Base-by-base conservation (phyloP, 169 alveolate species). In the Plasmodium billcollinsi region DNA sequence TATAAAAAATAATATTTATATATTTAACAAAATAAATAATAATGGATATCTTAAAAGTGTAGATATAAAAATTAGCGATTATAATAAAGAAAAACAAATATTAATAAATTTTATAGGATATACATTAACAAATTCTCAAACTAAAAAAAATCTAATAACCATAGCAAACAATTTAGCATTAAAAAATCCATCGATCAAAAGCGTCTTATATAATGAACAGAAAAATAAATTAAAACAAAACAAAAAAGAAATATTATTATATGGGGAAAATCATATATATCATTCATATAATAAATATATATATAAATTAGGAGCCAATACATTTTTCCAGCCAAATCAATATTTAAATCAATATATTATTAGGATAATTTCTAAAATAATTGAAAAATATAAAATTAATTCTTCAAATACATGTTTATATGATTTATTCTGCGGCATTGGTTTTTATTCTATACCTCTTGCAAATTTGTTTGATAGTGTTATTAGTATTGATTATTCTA, bases 401-500 rank as follows among this genome's bases (percentile, higher is more conserved):
- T 65, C 86, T 15, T 39, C 52, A 14, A 21, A 18, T 14, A 49
- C 86, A 12, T 86, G 58, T 33, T 20, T 86, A 9, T 86, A 33
- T 72, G 92, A 86, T 66, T 58, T 86, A 21, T 86, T 86, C 47
- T 86, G 92, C 71, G 92, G 92, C 6, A 86, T 86, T 12, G 92
- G 92, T 18, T 86, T 86, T 72, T 86, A 86, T 73, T 86, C 92
- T 11, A 54, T 86, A 43, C 92, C 88, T 21, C 72, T 86, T 26
- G 49, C 92, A 26, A 54, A 18, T 7, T 39, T 59, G 1, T 86
- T 86, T 74, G 45, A 50, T 15, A 49, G 62, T 45, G 71, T 86
- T 71, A 73, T 86, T 52, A 20, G 92, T 72, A 43, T 72, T 21
- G 92, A 86, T 72, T 86, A 86, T 66, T 86, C 92, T 18, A 86